Conservation (phyloP, 1,284 basidiomycete genomes). For the Naganishia albida region DNA sequence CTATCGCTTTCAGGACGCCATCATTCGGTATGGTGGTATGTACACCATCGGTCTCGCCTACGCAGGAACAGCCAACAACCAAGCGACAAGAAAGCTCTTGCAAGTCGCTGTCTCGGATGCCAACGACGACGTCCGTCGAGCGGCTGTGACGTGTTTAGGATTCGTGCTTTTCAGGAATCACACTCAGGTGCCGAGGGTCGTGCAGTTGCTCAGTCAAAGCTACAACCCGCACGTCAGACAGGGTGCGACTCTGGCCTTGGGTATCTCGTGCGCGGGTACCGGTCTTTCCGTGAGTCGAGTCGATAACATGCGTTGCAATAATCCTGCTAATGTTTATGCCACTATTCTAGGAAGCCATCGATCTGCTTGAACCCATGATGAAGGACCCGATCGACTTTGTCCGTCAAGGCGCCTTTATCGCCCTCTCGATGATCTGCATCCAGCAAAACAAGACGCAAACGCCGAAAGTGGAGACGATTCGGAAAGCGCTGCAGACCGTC, state of each 20-base stretch:
- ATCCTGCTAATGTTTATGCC: not conserved
- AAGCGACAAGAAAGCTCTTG: slow-evolving; percentile 81
- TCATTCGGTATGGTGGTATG: slow-evolving; percentile 91
- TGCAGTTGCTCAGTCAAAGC: slow-evolving; percentile 91
- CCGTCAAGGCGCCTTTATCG: slow-evolving; percentile 92
- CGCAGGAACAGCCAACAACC: slow-evolving; percentile 89
- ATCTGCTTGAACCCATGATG: slow-evolving; percentile 93
- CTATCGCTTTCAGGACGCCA: slow-evolving; percentile 69
- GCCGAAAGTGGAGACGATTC: slow-evolving; percentile 73
- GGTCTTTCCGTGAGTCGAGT: slow-evolving; percentile 69
- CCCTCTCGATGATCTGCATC: slow-evolving; percentile 91
- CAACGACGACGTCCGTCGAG: slow-evolving; percentile 90
- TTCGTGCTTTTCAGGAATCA: slow-evolving; percentile 96
- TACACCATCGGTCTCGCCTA: slow-evolving; percentile 93
- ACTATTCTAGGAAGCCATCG: slow-evolving; percentile 72
- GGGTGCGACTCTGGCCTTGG: slow-evolving; percentile 89
- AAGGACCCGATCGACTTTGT: slow-evolving; percentile 96
- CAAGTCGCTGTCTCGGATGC: slow-evolving; percentile 97
- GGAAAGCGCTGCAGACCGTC: slow-evolving; percentile 81
- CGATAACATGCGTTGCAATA: not conserved
- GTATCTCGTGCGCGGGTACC: slow-evolving; percentile 95
- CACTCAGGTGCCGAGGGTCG: slow-evolving; percentile 86
- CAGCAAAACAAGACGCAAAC: slow-evolving; percentile 89
- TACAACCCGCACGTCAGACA: slow-evolving; percentile 98
- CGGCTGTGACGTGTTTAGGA: slow-evolving; percentile 89